Conservation (phyloP, 1,284 basidiomycete species). For the Macrocystidia cucumis region DNA sequence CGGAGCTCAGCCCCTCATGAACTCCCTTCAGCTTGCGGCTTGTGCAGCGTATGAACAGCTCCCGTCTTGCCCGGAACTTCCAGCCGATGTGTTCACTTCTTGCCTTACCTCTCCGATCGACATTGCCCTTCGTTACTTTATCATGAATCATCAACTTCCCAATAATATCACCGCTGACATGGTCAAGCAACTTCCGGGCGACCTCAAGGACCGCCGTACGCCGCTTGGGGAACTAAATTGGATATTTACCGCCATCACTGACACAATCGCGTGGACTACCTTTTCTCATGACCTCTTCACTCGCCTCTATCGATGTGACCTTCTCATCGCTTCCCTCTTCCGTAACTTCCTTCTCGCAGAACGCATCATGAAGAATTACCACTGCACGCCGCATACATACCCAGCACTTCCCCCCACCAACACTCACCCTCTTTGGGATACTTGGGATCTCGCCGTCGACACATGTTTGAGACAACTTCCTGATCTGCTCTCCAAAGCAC, state of each 20-base stretch:
- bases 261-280: slow-evolving; percentile 98
- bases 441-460: slow-evolving; percentile 97
- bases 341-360: slow-evolving; percentile 96
- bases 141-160: slow-evolving; percentile 84
- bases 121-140: slow-evolving; percentile 91
- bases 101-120: slow-evolving; percentile 98
- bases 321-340: slow-evolving; percentile 94
- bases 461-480: slow-evolving; percentile 93
- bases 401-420: slow-evolving; percentile 92
- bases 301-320: slow-evolving; percentile 90
- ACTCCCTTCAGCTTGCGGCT: slow-evolving; percentile 93
- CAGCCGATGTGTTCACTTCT: slow-evolving; percentile 95
- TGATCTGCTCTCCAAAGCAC: slow-evolving; percentile 68
- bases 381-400: slow-evolving; percentile 93
- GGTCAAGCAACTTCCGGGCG: slow-evolving; percentile 94
- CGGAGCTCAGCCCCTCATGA: slow-evolving; percentile 70
- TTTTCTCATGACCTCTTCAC: slow-evolving; percentile 94
- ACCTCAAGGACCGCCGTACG: slow-evolving; percentile 92
- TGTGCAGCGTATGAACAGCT: slow-evolving; percentile 90
- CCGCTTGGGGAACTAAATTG: slow-evolving; percentile 97
- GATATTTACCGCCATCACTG: slow-evolving; percentile 99
- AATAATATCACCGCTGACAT: slow-evolving; percentile 80
- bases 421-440: slow-evolving; percentile 93
- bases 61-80: slow-evolving; percentile 93
- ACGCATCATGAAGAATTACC: slow-evolving; percentile 97